These are phyloP conservation scores for Saturnispora kantuleensis DNA, from an alignment of 805 yeast species.

Conservation along the genomic window DNA sequence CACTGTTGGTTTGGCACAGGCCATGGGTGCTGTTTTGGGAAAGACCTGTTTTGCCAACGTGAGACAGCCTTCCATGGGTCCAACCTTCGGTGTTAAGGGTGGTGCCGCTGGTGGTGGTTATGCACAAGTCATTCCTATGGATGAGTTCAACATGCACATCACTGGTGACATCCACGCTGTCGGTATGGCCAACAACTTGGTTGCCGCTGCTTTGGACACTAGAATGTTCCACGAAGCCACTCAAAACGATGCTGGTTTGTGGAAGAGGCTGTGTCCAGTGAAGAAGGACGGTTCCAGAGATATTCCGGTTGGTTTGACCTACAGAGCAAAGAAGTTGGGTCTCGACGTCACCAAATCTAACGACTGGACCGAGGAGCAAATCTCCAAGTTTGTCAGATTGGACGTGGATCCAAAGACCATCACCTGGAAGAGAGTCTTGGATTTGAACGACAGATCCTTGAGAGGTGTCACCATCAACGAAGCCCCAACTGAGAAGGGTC, in stretches of 20 bases:
- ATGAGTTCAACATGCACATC: constrained; percentile 93
- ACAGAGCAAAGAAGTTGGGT: constrained; percentile 72
- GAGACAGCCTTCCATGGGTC: constrained; percentile 98
- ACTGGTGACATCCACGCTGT: constrained; percentile 98
- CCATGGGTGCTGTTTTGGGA: constrained; percentile 82
- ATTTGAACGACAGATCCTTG: constrained; percentile 84
- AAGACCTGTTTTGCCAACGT: constrained; percentile 86
- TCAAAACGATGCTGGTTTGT: constrained; percentile 68
- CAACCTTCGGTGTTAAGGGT: constrained; percentile 97
- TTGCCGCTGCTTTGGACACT: constrained; percentile 95
- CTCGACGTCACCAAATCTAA: constrained; percentile 72
- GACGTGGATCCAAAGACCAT: constrained; percentile 85
- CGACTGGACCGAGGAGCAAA: constrained; percentile 69
- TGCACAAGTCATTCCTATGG: constrained; percentile 97
- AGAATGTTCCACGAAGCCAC: constrained; percentile 93
- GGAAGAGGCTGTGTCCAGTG: constrained; percentile 76
- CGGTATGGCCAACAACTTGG: constrained; percentile 82
- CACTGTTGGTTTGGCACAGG: constrained; percentile 94
- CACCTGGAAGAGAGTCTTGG: constrained; percentile 89
- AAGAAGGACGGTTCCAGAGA: constrained; percentile 65
- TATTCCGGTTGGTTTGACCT: constrained; percentile 71
- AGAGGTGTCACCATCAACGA: constrained; percentile 85
- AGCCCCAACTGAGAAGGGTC: constrained; percentile 89
- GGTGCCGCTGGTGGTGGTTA: constrained; percentile 99
- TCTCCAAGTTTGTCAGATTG: constrained; percentile 64